Percentiles rank a stretch among this genome's conserved stretches.
phyloP scores from a whole-genome alignment of 805 yeast genomes.

The Kurtzmaniella fragi region DNA sequence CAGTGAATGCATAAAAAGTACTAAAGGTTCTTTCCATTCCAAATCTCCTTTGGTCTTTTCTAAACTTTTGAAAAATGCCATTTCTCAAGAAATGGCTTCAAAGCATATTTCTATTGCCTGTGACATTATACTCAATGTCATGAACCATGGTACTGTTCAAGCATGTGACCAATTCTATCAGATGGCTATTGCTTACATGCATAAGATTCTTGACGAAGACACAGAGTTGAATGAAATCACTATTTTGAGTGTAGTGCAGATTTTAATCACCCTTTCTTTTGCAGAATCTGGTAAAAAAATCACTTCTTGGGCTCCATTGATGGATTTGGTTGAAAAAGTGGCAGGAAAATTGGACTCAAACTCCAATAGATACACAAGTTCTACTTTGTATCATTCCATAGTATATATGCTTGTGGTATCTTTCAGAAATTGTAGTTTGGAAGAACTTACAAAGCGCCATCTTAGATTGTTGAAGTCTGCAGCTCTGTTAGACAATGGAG shows the following conservation, averaged over 20 bases:
- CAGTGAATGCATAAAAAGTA: slow-evolving; percentile 70
- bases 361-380: slow-evolving; percentile 2
- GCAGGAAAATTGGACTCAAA: slow-evolving; percentile 5
- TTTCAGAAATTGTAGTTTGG: slow-evolving; percentile 52
- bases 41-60: slow-evolving; percentile 51
- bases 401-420: slow-evolving; percentile 45
- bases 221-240: slow-evolving; percentile 3
- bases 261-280: slow-evolving; percentile 48
- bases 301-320: slow-evolving; percentile 42
- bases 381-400: slow-evolving; percentile 20
- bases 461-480: slow-evolving; percentile 38
- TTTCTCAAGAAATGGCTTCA: slow-evolving; percentile 6
- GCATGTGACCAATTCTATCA: slow-evolving; percentile 43
- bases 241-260: slow-evolving; percentile 28
- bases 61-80: slow-evolving; percentile 33
- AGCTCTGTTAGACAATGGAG: slow-evolving; percentile 24
- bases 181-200: slow-evolving; percentile 18
- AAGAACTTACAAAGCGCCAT: slow-evolving; percentile 44
- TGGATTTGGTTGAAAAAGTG: slow-evolving; percentile 13
- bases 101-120: slow-evolving; percentile 42
- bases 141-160: slow-evolving; percentile 49
- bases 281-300: slow-evolving; percentile 70
- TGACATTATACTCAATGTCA: slow-evolving; percentile 51
- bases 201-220: slow-evolving; percentile 8
- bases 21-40: slow-evolving; percentile 71